Evolutionary conservation across 306 rosid genomes (phyloP), one percentile per base, ranked within the genome.

Genomic region (Citrullus amarus): DNA sequence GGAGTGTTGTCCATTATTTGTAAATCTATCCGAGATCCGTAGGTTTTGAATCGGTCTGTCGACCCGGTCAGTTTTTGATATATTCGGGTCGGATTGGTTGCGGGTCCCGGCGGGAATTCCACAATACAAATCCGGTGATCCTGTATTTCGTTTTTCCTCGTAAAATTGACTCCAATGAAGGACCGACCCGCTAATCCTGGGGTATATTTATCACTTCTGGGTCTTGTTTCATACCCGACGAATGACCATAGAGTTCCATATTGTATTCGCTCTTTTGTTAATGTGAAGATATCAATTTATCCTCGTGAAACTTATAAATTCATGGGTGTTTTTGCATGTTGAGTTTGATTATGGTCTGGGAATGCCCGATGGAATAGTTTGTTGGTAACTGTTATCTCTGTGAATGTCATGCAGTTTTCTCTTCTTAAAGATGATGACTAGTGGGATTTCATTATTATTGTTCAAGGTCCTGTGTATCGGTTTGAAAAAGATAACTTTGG

Each of bases 1-100:
- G 81, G 66, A 53, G 28, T 38, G 17, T 78, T 78, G 38, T 66
- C 30, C n/a, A 70, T 81, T 30, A 55, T 55, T 0, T 51, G 16
- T 6, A 15, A 30, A 1, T 81, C 78, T 76, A 86, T 81, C 85
- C 85, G 80, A 80, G 73, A 84, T 82, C 84, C 82, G 55, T 60
- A 10, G 70, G 80, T 78, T 66, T n/a, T 62, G 53, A 53, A 69
- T 80, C 72, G 79, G 82, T 59, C 36, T 46, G 65, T 75, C 77
- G 78, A 87, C 86, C 88, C 86, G 90, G 30, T 56, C 80, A 79
- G 67, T 30, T 51, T 41, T 32, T 44, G 80, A 77, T 80, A 51
- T 81, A 75, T 65, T 78, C 41, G 79, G 54, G 65, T 60, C 79
- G 80, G 84, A 60, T 79, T 76, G 84, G 82, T 83, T 84, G 54